These are phyloP conservation scores for Theobroma grandiflorum DNA, from an alignment of 441 rosid genomes.

Conservation along the genomic window DNA sequence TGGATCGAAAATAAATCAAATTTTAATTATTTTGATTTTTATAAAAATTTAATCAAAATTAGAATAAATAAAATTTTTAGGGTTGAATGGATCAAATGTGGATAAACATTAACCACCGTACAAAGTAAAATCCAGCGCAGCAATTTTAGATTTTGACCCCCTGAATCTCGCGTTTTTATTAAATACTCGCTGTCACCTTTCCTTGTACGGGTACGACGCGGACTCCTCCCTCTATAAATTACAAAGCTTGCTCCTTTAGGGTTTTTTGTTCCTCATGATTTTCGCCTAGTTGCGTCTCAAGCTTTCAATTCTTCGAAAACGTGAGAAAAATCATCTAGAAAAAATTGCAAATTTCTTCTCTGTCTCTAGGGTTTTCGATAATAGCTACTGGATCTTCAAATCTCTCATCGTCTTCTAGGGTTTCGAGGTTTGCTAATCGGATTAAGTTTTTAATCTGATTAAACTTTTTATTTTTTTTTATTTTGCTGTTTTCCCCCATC, in stretches of 20 bases:
- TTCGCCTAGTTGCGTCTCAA: background rate
- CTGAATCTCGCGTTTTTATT: no score
- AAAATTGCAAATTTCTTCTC: background rate
- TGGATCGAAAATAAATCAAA: no score
- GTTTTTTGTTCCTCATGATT: background rate
- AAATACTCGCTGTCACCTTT: no score
- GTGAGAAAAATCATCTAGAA: background rate
- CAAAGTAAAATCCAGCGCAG: no score
- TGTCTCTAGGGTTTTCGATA: background rate
- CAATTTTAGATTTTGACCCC: no score
- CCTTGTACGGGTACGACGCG: background rate
- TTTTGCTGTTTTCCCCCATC: background rate
- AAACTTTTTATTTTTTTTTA: background rate
- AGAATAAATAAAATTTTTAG: no score
- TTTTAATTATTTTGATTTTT: no score
- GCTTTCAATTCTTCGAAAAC: background rate
- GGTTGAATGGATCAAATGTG: no score
- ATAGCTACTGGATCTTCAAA: background rate
- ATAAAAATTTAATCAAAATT: no score
- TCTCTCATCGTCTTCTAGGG: constrained; percentile 13
- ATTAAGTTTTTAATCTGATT: constrained; percentile 6
- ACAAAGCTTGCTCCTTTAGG: background rate
- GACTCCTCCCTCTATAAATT: background rate
- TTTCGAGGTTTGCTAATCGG: background rate
- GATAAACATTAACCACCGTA: no score